Evolutionary conservation across 1,284 basidiomycete species (phyloP), one percentile per base, ranked within the genome.

Genomic region (Irpex lacteus): DNA sequence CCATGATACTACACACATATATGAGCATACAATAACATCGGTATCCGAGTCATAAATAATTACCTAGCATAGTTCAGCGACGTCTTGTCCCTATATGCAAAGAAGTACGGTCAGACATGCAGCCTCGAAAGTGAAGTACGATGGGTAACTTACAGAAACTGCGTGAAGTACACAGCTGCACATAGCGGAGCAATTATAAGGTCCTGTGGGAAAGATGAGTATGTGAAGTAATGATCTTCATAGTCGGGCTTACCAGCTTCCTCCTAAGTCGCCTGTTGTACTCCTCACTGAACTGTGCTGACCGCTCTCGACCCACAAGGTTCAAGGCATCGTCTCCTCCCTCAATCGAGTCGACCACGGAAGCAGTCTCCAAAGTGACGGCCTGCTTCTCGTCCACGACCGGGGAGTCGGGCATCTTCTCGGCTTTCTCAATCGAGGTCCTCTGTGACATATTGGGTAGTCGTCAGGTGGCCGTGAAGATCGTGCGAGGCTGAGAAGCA

Each of bases 41-140:
- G 36, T 26, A 4, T 3, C 4, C 32, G 34, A 5, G 7, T 19
- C 18, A n/a, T n/a, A 40, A 7, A 7, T 32, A 62, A 67, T 37
- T 67, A 82, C 86, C 85, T 87, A 19, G 86, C 85, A 77, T 89
- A 89, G 70, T 88, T 89, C 54, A 88, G 71, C 15, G 85, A 83
- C 3, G 85, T 89, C 77, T 89, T 90, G 74, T 89, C 88, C 64
- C 87, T 87, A 63, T 50, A 21, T 55, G 40, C 26, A 26, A 54
- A 26, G 4, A 47, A 19, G 50, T 19, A 40, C 19, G 13, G 19
- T 44, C 56, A 65, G 56, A 60, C 8, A 36, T 19, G 15, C 21
- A 26, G 21, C 9, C 8, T 59, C 63, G 40, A 38, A 40, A 37
- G 7, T 44, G 15, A 11, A 2, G 63, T 26, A 4, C 2, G n/a